Conservation (phyloP, 2,329 filamentous ascomycete species). For the Curvularia sp. region DNA sequence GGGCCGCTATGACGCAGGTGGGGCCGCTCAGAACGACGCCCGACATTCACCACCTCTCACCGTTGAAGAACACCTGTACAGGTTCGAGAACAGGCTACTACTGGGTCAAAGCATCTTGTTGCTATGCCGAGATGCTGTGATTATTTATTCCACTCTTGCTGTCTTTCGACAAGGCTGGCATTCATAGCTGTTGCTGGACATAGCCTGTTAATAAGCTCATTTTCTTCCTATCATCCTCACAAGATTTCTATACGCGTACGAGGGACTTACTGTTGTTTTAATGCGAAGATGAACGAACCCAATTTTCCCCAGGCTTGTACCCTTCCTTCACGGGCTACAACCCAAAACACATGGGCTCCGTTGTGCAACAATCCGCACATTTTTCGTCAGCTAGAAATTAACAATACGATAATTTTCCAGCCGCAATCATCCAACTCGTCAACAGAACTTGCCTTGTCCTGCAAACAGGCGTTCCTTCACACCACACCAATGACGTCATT, state of each 20-base stretch:
- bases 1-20: conserved; percentile 21
- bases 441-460: not conserved
- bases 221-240: not conserved
- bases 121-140: not conserved
- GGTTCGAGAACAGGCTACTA: no score
- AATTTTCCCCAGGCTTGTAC: no score
- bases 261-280: no score
- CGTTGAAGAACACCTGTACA: not conserved
- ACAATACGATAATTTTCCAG: not conserved
- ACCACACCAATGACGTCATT: conserved; percentile 32
- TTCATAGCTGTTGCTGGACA: not conserved
- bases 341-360: no score
- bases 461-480: conserved; percentile 15
- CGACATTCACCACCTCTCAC: not conserved
- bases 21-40: conserved; percentile 1
- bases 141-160: not conserved
- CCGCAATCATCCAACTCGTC: not conserved
- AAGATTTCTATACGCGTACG: not conserved
- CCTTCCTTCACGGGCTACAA: no score
- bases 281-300: no score
- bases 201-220: not conserved
- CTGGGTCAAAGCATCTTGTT: not conserved
- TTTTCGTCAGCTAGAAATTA: not conserved
- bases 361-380: not conserved
- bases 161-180: not conserved